Evolutionary conservation across 495 filamentous ascomycete species (phyloP).

Genomic region (Recurvomyces mirabilis): DNA sequence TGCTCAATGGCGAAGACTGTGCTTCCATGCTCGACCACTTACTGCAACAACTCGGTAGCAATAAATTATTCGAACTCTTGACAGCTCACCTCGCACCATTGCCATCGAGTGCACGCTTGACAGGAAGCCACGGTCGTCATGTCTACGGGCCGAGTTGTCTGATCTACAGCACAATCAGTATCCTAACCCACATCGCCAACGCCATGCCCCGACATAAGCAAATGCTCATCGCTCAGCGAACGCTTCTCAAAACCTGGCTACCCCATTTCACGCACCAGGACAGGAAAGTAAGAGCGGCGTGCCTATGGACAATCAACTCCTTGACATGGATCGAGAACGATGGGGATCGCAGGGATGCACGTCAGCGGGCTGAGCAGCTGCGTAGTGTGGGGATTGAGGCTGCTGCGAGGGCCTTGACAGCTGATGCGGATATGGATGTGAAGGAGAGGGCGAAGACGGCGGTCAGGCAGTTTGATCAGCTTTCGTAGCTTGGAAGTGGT

Average conservation of each 20-base stretch:
- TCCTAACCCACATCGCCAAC: constrained; percentile 78
- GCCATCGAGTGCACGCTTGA: no score
- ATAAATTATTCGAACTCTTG: constrained; percentile 64
- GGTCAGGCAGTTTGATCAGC: constrained; percentile 46
- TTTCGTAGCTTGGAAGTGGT: no score
- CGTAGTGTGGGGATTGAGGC: constrained; percentile 60
- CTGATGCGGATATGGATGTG: constrained; percentile 74
- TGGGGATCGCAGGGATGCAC: constrained; percentile 47
- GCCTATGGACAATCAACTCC: constrained; percentile 74
- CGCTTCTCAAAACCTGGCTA: constrained; percentile 41
- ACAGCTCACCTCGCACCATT: constrained; percentile 48
- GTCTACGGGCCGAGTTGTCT: constrained; percentile 44
- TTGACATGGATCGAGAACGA: constrained; percentile 68
- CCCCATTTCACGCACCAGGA: constrained; percentile 56
- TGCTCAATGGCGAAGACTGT: constrained; percentile 59
- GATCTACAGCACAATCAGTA: constrained; percentile 57
- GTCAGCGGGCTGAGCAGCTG: constrained; percentile 54
- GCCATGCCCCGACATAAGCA: constrained; percentile 64
- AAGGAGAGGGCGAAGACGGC: constrained; percentile 73
- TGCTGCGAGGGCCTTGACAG: constrained; percentile 46
- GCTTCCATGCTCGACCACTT: constrained; percentile 74
- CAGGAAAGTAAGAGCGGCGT: constrained; percentile 57
- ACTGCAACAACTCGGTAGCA: constrained; percentile 63
- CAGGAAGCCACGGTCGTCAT: neutral
- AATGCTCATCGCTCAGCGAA: constrained; percentile 54